Conservation (phyloP, 805 yeast species). For the Candida gorgasii region DNA sequence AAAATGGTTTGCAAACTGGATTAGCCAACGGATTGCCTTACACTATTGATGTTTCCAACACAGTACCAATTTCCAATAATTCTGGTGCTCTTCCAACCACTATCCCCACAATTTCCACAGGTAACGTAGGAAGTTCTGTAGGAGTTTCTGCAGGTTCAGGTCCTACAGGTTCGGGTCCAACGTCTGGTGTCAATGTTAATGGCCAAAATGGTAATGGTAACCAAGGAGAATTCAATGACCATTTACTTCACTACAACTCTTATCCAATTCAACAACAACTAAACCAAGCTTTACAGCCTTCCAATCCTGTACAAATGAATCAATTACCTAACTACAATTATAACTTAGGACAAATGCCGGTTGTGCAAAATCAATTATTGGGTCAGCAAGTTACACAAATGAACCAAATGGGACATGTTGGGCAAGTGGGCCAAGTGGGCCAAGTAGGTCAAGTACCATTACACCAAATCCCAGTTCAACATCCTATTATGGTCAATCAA, state of each 20-base stretch:
- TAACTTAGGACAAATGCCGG: constrained; percentile 19
- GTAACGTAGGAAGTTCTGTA: neutral
- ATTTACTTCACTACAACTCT: constrained; percentile 10
- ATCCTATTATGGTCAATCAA: constrained; percentile 12
- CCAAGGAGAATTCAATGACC: constrained; percentile 8
- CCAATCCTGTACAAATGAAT: constrained; percentile 18
- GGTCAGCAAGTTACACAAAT: constrained; percentile 9
- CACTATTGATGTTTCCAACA: constrained; percentile 3
- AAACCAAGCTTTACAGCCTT: constrained; percentile 18
- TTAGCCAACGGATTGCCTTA: neutral
- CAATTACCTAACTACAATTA: constrained; percentile 25
- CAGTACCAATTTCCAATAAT: constrained; percentile 5
- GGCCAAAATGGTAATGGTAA: neutral
- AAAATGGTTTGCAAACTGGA: neutral
- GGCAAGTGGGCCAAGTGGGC: constrained; percentile 3
- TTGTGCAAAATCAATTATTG: constrained; percentile 11
- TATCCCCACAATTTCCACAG: neutral
- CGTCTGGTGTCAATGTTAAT: neutral
- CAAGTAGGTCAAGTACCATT: constrained; percentile 7
- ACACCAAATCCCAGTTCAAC: constrained; percentile 12
- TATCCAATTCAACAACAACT: constrained; percentile 16
- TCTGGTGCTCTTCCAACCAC: neutral
- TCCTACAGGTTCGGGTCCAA: neutral
- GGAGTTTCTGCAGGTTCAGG: constrained; percentile 6
- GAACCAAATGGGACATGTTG: constrained; percentile 6